These are phyloP conservation scores for Candida wancherniae DNA, from an alignment of 805 yeast genomes.

Conservation along the genomic window DNA sequence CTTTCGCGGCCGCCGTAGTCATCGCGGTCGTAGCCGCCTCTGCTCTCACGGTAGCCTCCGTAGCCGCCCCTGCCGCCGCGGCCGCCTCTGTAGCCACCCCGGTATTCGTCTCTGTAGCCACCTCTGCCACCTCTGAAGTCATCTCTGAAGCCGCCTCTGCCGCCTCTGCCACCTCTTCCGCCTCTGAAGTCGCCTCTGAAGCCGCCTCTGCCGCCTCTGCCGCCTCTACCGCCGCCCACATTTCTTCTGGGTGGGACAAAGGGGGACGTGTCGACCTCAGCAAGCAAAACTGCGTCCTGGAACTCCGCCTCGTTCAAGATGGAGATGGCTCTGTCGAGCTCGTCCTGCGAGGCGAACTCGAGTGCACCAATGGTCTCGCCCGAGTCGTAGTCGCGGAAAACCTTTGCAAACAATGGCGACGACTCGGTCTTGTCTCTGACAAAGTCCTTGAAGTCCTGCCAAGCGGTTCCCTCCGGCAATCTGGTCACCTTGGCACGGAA, in stretches of 20 bases:
- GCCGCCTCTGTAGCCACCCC: conserved; percentile 36
- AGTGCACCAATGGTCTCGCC: conserved; percentile 46
- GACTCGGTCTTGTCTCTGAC: conserved; percentile 68
- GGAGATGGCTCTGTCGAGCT: conserved; percentile 68
- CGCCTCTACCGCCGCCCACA: conserved; percentile 22
- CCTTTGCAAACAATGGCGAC: conserved; percentile 57
- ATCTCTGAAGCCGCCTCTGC: conserved; percentile 47
- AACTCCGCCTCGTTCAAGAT: conserved; percentile 67
- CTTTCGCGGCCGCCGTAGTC: conserved; percentile 37
- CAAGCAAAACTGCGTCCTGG: conserved; percentile 64
- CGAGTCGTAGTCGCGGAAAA: conserved; percentile 46
- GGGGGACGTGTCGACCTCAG: conserved; percentile 73
- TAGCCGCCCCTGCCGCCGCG: conserved; percentile 29
- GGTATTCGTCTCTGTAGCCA: conserved; percentile 20
- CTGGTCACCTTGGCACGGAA: conserved; percentile 64
- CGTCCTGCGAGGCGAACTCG: conserved; percentile 63
- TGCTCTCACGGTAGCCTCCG: conserved; percentile 36
- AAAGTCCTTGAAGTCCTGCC: conserved; percentile 90
- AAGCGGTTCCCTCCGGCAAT: conserved; percentile 71
- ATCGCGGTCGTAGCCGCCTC: conserved; percentile 46
- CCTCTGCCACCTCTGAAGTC: conserved; percentile 29
- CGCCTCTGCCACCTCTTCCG: conserved; percentile 22
- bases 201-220: conserved; percentile 25
- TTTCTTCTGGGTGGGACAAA: conserved; percentile 49
- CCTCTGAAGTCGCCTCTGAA: conserved; percentile 22